A percentile compares a stretch with the other conserved stretches of the same genome.
Evolutionary conservation across 441 rosid species (phyloP).

Genomic region (Gossypium lobatum): DNA sequence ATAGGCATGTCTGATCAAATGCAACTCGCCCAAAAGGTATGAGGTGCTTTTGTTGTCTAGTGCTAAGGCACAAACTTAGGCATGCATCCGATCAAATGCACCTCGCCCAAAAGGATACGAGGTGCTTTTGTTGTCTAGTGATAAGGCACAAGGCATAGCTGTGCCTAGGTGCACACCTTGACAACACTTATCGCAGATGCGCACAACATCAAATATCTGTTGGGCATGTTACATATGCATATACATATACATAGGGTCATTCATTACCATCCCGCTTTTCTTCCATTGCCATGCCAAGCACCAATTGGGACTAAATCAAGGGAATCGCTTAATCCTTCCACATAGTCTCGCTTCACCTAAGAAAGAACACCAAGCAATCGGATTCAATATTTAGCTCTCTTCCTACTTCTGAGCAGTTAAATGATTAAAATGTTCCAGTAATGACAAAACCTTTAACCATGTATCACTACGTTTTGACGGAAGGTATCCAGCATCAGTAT

Average conservation of each 20-base stretch:
- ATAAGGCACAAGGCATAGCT: not conserved
- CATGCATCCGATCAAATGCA: not conserved
- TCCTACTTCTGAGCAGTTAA: not conserved
- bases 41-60: not conserved
- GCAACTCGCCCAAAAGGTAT: not conserved
- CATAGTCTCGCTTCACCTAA: conserved; percentile 86
- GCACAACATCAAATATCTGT: not conserved
- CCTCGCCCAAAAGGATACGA: not conserved
- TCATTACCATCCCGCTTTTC: conserved; percentile 88
- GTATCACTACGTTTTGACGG: conserved; percentile 82
- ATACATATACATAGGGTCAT: not conserved
- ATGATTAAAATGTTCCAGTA: not conserved
- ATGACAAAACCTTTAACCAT: conserved; percentile 73
- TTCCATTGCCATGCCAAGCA: conserved; percentile 93
- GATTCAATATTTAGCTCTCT: not conserved
- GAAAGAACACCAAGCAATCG: conserved; percentile 17
- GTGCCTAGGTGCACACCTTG: not conserved
- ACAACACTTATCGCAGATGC: not conserved
- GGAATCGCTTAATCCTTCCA: conserved; percentile 70
- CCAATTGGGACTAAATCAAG: conserved; percentile 93
- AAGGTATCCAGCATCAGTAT: conserved; percentile 62
- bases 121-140: not conserved
- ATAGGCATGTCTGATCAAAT: not conserved
- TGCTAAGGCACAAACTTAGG: not conserved
- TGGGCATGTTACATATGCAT: not conserved